Percentiles rank a stretch among this genome's conserved stretches.
Evolutionary conservation across 805 yeast genomes (phyloP).

Genomic region (Suhomyces faveliae): DNA sequence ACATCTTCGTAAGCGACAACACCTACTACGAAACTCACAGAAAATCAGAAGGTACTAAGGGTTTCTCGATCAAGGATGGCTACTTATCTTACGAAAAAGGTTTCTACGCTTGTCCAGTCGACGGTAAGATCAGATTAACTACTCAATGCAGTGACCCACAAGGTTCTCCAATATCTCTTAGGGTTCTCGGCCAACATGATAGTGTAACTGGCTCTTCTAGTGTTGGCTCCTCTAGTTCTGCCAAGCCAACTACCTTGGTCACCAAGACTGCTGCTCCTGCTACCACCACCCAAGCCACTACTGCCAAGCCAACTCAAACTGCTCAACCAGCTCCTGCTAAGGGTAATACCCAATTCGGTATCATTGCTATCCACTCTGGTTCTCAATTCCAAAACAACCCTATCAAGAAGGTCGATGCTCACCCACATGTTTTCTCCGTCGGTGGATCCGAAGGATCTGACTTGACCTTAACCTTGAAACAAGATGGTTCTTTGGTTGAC

Average conservation of each 20-base stretch:
- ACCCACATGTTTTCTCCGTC: conserved; percentile 34
- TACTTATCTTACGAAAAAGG: conserved; percentile 12
- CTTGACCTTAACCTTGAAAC: conserved; percentile 22
- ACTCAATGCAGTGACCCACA: conserved; percentile 8
- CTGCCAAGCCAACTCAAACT: conserved; percentile 6
- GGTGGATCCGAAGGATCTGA: conserved; percentile 31
- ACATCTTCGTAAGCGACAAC: conserved; percentile 12
- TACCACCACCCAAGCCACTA: conserved; percentile 7
- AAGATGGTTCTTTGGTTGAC: conserved; percentile 30
- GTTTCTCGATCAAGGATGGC: conserved; percentile 12
- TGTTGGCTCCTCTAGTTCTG: too few species aligned
- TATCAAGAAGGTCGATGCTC: conserved; percentile 28
- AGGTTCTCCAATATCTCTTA: conserved; percentile 11
- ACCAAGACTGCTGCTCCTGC: conserved; percentile 7
- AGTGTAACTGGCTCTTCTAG: background rate
- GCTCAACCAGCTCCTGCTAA: conserved; percentile 6
- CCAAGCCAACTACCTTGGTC: conserved; percentile 5
- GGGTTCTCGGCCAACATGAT: conserved; percentile 4
- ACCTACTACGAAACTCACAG: conserved; percentile 5
- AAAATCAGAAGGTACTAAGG: conserved; percentile 6
- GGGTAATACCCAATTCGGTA: conserved; percentile 15
- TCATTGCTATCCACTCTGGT: conserved; percentile 25
- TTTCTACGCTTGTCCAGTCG: conserved; percentile 14
- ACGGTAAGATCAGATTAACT: conserved; percentile 7
- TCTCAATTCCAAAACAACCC: conserved; percentile 23